Conservation (phyloP, 2,329 filamentous ascomycete species). For the Chrysoporthe puriensis region DNA sequence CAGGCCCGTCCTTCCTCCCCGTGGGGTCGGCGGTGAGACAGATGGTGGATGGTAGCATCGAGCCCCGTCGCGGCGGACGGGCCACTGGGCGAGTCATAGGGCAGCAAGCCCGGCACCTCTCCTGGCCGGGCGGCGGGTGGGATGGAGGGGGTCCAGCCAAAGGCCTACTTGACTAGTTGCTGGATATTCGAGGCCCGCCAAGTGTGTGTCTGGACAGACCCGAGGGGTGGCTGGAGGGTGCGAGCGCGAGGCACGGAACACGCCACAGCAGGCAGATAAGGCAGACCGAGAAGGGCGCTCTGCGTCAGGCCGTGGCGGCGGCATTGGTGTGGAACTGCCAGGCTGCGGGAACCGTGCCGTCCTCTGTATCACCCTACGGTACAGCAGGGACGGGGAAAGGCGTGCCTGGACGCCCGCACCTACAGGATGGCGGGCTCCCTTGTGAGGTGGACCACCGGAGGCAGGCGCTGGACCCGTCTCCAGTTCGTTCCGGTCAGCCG, state of each 20-base stretch:
- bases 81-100: slow-evolving; percentile 23
- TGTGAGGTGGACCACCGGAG: neutral
- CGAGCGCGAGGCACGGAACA: slow-evolving; percentile 17
- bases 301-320: neutral
- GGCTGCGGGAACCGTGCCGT: neutral
- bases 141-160: neutral
- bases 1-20: too few relatives aligned
- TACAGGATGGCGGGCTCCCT: neutral
- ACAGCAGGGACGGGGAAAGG: too few relatives aligned
- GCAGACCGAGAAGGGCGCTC: neutral
- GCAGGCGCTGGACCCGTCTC: too few relatives aligned
- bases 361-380: neutral
- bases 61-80: slow-evolving; percentile 3
- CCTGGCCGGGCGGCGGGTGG: neutral
- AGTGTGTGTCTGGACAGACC: neutral
- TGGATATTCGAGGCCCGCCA: neutral
- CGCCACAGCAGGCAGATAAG: slow-evolving; percentile 23
- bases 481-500: too few relatives aligned
- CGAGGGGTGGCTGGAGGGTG: slow-evolving; percentile 15
- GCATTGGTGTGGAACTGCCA: slow-evolving; percentile 15
- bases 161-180: neutral
- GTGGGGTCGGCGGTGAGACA: slow-evolving; percentile 24
- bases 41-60: neutral
- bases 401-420: too few relatives aligned
- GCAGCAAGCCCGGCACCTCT: slow-evolving; percentile 1